These are phyloP conservation scores for Bryoerythrophyllum caledonicum DNA, from an alignment of 225 moss, liverwort and hornwort genomes.

Conservation along the genomic window DNA sequence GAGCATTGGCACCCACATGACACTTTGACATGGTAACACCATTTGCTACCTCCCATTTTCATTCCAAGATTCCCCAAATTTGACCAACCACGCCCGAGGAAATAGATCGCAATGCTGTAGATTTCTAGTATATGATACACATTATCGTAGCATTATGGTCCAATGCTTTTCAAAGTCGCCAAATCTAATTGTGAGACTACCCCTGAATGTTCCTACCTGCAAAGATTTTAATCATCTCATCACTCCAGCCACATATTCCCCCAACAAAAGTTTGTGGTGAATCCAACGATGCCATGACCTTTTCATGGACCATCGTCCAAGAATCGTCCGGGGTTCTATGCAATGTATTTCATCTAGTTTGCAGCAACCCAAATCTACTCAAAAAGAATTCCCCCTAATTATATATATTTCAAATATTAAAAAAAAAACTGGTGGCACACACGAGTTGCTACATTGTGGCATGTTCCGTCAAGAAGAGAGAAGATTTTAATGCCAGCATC, in stretches of 20 bases:
- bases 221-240: background rate
- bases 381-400: no score
- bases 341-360: background rate
- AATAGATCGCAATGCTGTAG: background rate
- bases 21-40: background rate
- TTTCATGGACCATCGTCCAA: background rate
- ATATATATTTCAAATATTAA: no score
- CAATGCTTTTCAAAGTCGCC: background rate
- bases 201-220: background rate
- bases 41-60: background rate
- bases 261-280: background rate
- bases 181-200: background rate
- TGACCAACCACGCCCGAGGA: background rate
- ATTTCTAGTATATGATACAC: background rate
- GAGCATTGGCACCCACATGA: background rate
- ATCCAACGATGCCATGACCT: background rate
- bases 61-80: background rate
- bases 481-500: no score
- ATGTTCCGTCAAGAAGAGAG: no score
- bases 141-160: background rate
- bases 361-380: background rate
- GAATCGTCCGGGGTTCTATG: background rate
- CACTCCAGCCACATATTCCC: background rate
- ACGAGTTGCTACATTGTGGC: no score
- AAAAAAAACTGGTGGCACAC: no score